Base-by-base conservation (phyloP, 768 basidiomycete species). In the Pleurotus tuoliensis region DNA sequence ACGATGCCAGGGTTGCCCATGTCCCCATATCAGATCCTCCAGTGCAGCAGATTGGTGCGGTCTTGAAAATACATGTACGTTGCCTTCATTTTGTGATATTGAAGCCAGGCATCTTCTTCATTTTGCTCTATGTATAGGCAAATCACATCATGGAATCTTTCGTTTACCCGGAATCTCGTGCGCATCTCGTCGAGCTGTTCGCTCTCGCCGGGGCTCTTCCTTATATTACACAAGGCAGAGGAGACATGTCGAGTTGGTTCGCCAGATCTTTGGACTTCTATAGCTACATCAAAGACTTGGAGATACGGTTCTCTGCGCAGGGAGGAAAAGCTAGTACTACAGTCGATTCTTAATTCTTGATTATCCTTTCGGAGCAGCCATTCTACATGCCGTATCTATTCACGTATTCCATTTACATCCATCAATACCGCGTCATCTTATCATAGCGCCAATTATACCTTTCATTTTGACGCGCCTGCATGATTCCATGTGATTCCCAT, bases 161-260 rank as follows among this genome's bases (percentile, higher is more conserved):
- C 63, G 70, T 90, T 41, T 92, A 80, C 63, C 90, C 91, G 1
- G 87, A 90, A 56, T 90, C 91, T 11, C 82, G 90, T 3, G 83
- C 81, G 2, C 76, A 80, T 54, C 84, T 92, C 54, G 60, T 88
- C n/a, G 69, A 76, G 49, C 71, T 90, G 18, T 62, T 91, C 7
- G 71, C 68, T 16, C 70, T 66, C 6, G 80, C 77, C 1, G 81
- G 78, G 4, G 60, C 87, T 3, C 62, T 79, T 18, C 53, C 65
- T 20, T 12, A 41, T 24, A 9, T 50, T 50, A 9, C 24, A 40
- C 51, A 9, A 20, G 40, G 27, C 7, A 11, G 37, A 12, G 51
- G 40, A 37, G 49, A 37, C 16, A 9, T 8, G 22, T 51, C 34
- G 13, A 34, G 30, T 25, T 53, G 51, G 51, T 18, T 53, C 16